Evolutionary conservation across 1,139 yeast genomes (phyloP), one percentile per base, ranked within the genome.

Genomic region (Lodderomyces parapsilosis): DNA sequence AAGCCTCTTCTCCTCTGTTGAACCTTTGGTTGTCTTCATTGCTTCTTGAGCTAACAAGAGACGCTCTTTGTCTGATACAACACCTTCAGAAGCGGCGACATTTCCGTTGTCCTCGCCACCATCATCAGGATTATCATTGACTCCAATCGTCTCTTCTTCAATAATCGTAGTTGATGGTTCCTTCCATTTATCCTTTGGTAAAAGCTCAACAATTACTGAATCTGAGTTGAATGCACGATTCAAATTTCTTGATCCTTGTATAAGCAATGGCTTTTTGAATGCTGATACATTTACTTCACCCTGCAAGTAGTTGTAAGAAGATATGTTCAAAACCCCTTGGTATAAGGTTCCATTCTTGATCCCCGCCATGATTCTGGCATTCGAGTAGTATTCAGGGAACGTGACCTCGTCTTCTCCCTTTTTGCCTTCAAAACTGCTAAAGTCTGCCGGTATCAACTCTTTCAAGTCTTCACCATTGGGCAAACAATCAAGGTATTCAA

Each of bases 211-310:
- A 41, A 90, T 87, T 13, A 94, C 98, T 17, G 83, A 79, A 58
- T 94, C 99, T 28, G 96, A 91, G 55, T 88, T 88, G 65, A 93
- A 90, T 0, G 94, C 88, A 60, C 99, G 80, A 61, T 94, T 94
- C 53, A 93, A 68, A 59, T 84, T 83, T 55, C 86, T 88, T 38
- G 93, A 77, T 0, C 99, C 99, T 15, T 86, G 66, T 32, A 94
- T 72, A 34, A 91, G 70, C 40, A 94, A 74, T 1, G 98, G 98
- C 57, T 84, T 86, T 40, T 88, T 83, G 58, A 89, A 85, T 1
- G 87, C 80, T 1, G 84, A 71, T 2, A 87, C 80, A 43, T 80
- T 78, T 5, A 94, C 86, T 0, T 87, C 78, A 42, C 96, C 99
- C 65, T 94, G 96, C 47, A 91, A 71, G 57, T 86, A 84, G 59